Evolutionary conservation across 139 green algal genomes (phyloP), one percentile per base, ranked within the genome.

Genomic region (Auxenochlorella pyrenoidosa): DNA sequence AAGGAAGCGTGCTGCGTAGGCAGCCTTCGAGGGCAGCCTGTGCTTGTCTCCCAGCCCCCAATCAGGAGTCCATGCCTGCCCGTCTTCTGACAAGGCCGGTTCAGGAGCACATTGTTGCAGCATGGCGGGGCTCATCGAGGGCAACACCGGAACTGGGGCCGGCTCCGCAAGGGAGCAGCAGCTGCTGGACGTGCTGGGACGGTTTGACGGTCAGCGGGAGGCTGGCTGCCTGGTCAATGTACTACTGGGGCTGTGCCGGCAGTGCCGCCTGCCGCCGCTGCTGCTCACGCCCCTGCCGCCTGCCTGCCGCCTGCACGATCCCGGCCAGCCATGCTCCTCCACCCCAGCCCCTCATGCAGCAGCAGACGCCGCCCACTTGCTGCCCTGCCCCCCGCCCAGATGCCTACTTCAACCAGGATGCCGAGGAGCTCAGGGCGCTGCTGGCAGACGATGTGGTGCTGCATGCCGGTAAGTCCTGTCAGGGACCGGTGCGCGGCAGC

Each of bases 331-430:
- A n/a, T n/a, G n/a, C n/a, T n/a, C n/a, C n/a, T n/a, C n/a, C n/a
- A n/a, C n/a, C n/a, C n/a, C n/a, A n/a, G n/a, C n/a, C n/a, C n/a
- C n/a, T n/a, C n/a, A n/a, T n/a, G n/a, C 73, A 26, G 40, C 41
- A 44, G 47, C 32, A 1, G 32, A 8, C 34, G 5, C n/a, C 4
- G n/a, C n/a, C n/a, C 13, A 18, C 76, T 16, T 21, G 16, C 26
- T 41, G 38, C n/a, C 82, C 26, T 28, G 0, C 78, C 68, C n/a
- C 82, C 26, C 16, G 0, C 78, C 68, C 72, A 79, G 68, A 87
- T 28, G 83, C 83, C 2, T 59, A 60, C 30, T 82, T 82, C 51
- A 87, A 87, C 51, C 71, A 81, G 28, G 83, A 87, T 76, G 72
- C 54, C 16, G 72, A 82, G 0, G 83, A 26, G 30, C 21, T 87